phyloP scores from a whole-genome alignment of 139 green algal species.

The Chlorokybus atmophyticus region DNA sequence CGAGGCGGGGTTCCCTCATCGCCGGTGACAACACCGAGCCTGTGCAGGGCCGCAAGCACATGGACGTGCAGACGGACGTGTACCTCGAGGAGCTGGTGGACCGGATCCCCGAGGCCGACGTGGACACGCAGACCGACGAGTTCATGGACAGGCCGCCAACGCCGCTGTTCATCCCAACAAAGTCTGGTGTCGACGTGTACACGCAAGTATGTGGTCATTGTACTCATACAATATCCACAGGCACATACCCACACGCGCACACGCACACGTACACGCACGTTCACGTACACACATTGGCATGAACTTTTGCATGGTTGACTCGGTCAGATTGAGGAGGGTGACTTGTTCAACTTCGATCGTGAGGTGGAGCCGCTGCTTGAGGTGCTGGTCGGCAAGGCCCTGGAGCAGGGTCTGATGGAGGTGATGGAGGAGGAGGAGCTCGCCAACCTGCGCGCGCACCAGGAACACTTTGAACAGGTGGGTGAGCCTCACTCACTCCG shows the following conservation, averaged over 20 bases:
- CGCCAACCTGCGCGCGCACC: conserved; percentile 56
- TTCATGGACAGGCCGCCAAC: conserved; percentile 67
- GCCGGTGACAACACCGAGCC: too few species aligned
- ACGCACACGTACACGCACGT: too few species aligned
- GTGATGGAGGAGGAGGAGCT: conserved; percentile 81
- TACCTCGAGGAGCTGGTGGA: conserved; percentile 74
- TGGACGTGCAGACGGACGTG: conserved; percentile 63
- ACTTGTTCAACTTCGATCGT: conserved; percentile 84
- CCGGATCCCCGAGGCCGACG: conserved; percentile 53
- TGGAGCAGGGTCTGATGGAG: conserved; percentile 79
- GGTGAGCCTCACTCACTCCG: too few species aligned
- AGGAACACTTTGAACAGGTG: conserved; percentile 38
- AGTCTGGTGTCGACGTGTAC: conserved; percentile 53
- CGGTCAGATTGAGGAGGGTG: conserved; percentile 46
- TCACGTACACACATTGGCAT: too few species aligned
- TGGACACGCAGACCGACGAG: conserved; percentile 60
- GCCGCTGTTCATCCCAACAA: conserved; percentile 62
- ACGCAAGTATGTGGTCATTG: conserved; percentile 37
- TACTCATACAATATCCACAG: conserved; percentile 21
- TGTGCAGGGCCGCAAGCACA: conserved; percentile 60
- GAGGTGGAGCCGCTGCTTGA: conserved; percentile 78
- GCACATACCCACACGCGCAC: too few species aligned
- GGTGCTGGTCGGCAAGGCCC: conserved; percentile 69
- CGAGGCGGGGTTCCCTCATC: too few species aligned
- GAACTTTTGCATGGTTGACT: too few species aligned